These are phyloP conservation scores for Rugosomyces carneus DNA, from an alignment of 1,284 basidiomycete genomes.

Conservation along the genomic window DNA sequence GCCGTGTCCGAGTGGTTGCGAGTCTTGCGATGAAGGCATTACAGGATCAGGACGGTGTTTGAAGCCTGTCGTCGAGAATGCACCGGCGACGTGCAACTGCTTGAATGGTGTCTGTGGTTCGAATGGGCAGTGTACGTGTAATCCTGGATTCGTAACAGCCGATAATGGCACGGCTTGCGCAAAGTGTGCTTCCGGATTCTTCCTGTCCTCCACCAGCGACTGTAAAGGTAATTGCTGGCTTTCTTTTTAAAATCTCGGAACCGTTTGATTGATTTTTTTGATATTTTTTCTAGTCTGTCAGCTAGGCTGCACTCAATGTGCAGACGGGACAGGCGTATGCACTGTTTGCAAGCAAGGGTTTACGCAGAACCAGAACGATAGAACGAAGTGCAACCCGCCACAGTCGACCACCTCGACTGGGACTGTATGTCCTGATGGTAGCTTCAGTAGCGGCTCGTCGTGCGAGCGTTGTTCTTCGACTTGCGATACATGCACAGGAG, in stretches of 20 bases:
- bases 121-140: slow-evolving; percentile 66
- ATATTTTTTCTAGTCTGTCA: slow-evolving; percentile 45
- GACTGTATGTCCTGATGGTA: slow-evolving; percentile 55
- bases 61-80: slow-evolving; percentile 38
- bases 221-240: slow-evolving; percentile 61
- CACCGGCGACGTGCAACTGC: slow-evolving; percentile 67
- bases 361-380: slow-evolving; percentile 59
- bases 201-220: slow-evolving; percentile 58
- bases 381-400: slow-evolving; percentile 57
- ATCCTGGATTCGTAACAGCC: slow-evolving; percentile 65
- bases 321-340: slow-evolving; percentile 61
- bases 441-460: slow-evolving; percentile 51
- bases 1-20: slow-evolving; percentile 61
- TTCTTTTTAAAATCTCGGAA: too few species aligned
- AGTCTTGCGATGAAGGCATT: slow-evolving; percentile 69
- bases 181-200: slow-evolving; percentile 69
- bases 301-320: slow-evolving; percentile 64
- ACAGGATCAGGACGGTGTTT: slow-evolving; percentile 68
- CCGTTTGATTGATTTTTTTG: too few species aligned
- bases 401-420: slow-evolving; percentile 47
- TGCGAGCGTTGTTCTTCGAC: slow-evolving; percentile 61
- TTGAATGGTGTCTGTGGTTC: slow-evolving; percentile 66
- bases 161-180: slow-evolving; percentile 70
- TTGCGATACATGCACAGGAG: slow-evolving; percentile 66
- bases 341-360: slow-evolving; percentile 61